Evolutionary conservation across 176 grass and related monocot genomes (phyloP).

Genomic region (Themeda triandra): DNA sequence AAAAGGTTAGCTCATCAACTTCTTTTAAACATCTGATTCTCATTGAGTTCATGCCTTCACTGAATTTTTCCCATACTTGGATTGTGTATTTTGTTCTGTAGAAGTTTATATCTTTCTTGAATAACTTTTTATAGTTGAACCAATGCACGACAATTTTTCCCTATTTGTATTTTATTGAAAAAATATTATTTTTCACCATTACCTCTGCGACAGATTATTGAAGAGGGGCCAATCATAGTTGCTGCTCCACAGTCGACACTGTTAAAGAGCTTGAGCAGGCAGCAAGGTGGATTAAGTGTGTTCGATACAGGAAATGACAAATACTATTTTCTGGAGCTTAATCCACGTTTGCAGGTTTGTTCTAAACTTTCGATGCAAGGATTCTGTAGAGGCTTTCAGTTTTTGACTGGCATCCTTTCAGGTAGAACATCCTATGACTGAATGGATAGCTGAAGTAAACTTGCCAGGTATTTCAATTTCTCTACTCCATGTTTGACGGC

Average conservation of each 20-base stretch:
- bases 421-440: too few species aligned
- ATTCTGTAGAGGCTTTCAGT: too few species aligned
- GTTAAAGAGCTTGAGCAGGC: slow-evolving; percentile 92
- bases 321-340: slow-evolving; percentile 97
- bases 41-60: too few species aligned
- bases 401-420: slow-evolving; percentile 21
- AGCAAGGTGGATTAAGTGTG: slow-evolving; percentile 85
- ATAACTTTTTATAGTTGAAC: not conserved
- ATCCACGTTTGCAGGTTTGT: slow-evolving; percentile 84
- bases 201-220: slow-evolving; percentile 77
- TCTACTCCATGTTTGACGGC: too few species aligned
- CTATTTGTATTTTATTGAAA: too few species aligned
- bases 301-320: slow-evolving; percentile 86
- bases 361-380: not conserved
- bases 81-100: slow-evolving; percentile 15
- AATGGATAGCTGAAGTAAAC: too few species aligned
- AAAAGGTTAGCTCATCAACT: too few species aligned
- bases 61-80: not conserved
- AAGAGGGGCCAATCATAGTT: slow-evolving; percentile 94
- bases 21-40: too few species aligned
- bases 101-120: slow-evolving; percentile 25
- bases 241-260: slow-evolving; percentile 48
- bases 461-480: too few species aligned
- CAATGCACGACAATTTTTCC: not conserved
- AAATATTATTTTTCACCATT: not conserved